A percentile compares a stretch with the other conserved stretches of the same genome.
Evolutionary conservation across 495 filamentous ascomycete genomes (phyloP).

Genomic region (Lepraria neglecta): DNA sequence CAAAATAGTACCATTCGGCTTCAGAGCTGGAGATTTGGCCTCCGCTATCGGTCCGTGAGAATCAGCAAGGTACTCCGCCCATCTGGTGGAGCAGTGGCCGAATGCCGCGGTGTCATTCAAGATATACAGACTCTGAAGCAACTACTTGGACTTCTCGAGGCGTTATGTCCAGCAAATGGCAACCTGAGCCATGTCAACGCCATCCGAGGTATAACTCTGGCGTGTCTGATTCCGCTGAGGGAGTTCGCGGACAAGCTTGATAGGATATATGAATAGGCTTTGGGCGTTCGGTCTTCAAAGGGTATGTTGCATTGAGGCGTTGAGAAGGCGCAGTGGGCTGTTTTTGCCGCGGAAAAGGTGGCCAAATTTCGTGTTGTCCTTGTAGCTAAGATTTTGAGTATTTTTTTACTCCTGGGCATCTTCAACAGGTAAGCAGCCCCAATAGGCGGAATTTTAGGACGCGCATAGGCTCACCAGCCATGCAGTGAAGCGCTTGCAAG

Average conservation of each 20-base stretch:
- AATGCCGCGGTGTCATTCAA: neutral
- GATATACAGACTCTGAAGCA: neutral
- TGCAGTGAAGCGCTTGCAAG: neutral
- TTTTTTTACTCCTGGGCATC: neutral
- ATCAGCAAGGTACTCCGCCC: slow-evolving; percentile 2
- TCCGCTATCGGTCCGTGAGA: neutral
- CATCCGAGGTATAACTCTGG: neutral
- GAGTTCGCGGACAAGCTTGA: slow-evolving; percentile 8
- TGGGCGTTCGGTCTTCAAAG: neutral
- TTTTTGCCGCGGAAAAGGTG: neutral
- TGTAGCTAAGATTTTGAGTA: neutral
- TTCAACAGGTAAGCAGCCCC: neutral
- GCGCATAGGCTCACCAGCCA: neutral
- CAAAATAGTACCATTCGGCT: slow-evolving; percentile 3
- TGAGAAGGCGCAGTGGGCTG: slow-evolving; percentile 1
- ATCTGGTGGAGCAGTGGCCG: neutral
- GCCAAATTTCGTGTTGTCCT: neutral
- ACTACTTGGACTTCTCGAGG: neutral
- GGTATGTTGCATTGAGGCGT: neutral
- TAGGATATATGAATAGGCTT: neutral
- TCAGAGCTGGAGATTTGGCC: slow-evolving; percentile 6
- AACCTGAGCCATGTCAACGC: slow-evolving; percentile 5
- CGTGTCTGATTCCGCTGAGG: neutral
- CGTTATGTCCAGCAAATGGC: neutral
- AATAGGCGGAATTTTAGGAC: neutral